A percentile compares a stretch with the other conserved stretches of the same genome.
Evolutionary conservation across 352 stramenopile species (phyloP).

Genomic region (Phytopythium oedochilum): DNA sequence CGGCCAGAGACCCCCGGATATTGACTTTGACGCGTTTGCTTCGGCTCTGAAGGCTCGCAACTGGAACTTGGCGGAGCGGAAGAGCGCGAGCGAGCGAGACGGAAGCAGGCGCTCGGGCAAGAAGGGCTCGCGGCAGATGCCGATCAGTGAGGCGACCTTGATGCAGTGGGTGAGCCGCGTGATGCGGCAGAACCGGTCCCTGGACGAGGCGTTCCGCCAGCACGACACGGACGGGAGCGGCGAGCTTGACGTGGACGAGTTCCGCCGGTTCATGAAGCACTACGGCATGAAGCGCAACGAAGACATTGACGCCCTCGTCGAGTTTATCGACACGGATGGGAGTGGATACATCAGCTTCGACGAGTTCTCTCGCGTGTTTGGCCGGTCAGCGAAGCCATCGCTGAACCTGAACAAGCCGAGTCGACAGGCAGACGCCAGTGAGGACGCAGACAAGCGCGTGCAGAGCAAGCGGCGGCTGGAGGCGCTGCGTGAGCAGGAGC

Average conservation of each 20-base stretch:
- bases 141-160: conserved; percentile 1
- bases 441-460: conserved; percentile 9
- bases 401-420: conserved; percentile 10
- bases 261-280: conserved; percentile 46
- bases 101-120: neutral
- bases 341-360: conserved; percentile 36
- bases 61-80: conserved; percentile 11
- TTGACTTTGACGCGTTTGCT: conserved; percentile 19
- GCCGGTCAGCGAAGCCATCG: conserved; percentile 11
- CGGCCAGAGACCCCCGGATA: neutral
- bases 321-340: conserved; percentile 30
- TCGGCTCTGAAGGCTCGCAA: conserved; percentile 13
- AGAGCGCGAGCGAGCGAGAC: neutral
- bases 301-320: conserved; percentile 31
- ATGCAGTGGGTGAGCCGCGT: conserved; percentile 21
- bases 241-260: conserved; percentile 43
- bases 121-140: neutral
- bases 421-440: neutral
- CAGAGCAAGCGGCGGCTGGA: conserved; percentile 16
- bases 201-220: conserved; percentile 30
- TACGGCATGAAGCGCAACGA: conserved; percentile 32
- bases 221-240: conserved; percentile 35
- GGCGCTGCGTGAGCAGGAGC: conserved; percentile 40
- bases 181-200: conserved; percentile 25
- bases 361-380: conserved; percentile 39